Percentiles rank a stretch among this genome's conserved stretches.
Evolutionary conservation across 805 yeast genomes (phyloP).

Genomic region (Diddensiella caesifluorescens): DNA sequence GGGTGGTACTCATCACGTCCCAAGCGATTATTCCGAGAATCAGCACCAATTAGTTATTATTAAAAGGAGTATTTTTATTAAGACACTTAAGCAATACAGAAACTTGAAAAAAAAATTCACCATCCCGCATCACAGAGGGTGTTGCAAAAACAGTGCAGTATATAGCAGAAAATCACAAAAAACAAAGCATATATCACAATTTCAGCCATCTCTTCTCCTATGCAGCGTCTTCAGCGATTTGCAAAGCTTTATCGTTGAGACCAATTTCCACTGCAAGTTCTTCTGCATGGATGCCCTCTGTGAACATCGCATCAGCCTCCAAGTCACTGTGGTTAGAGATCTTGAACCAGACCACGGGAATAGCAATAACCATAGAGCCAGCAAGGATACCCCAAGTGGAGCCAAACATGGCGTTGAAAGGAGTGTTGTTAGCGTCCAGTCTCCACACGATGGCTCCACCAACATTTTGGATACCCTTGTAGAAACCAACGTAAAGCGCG

Average conservation of each 20-base stretch:
- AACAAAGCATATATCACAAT: too few species aligned
- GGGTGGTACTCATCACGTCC: too few species aligned
- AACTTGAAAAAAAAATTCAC: not conserved
- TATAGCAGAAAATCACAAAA: too few species aligned
- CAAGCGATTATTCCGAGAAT: too few species aligned
- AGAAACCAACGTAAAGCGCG: constrained; percentile 53
- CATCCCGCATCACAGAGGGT: not conserved
- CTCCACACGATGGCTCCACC: constrained; percentile 59
- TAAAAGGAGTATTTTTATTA: not conserved
- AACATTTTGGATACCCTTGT: constrained; percentile 57
- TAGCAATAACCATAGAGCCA: constrained; percentile 13
- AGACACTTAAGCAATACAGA: not conserved
- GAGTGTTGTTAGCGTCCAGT: constrained; percentile 35
- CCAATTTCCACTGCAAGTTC: constrained; percentile 11
- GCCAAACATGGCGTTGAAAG: constrained; percentile 11
- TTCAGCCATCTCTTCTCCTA: too few species aligned
- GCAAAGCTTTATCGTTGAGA: constrained; percentile 2
- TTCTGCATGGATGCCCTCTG: constrained; percentile 16
- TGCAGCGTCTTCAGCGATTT: constrained; percentile 1
- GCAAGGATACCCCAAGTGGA: constrained; percentile 12
- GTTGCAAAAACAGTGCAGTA: not conserved
- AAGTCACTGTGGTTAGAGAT: constrained; percentile 41
- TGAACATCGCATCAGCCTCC: constrained; percentile 22
- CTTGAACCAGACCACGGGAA: constrained; percentile 9
- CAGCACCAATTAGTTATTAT: not conserved